phyloP scores from a whole-genome alignment of 176 grass and related monocot species.

The Musa acuminata region DNA sequence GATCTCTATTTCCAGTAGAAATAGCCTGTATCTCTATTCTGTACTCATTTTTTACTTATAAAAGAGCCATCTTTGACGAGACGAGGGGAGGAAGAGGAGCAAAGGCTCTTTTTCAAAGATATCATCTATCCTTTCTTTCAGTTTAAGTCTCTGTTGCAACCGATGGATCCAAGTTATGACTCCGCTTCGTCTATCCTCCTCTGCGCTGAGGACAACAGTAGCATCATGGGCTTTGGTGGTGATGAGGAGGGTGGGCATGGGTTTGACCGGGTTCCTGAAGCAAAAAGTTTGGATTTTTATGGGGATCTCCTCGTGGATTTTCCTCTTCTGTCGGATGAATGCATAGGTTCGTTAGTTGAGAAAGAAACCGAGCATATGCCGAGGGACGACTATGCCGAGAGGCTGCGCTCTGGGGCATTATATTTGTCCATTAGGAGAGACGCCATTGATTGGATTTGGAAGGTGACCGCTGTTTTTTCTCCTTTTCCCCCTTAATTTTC shows the following conservation, averaged over 20 bases:
- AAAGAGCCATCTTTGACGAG: conserved; percentile 12
- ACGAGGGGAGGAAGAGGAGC: background rate
- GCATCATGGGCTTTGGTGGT: conserved; percentile 54
- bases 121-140: conserved; percentile 4
- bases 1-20: too few relatives aligned
- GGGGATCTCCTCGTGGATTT: conserved; percentile 41
- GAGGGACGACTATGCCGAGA: conserved; percentile 53
- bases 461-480: conserved; percentile 37
- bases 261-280: conserved; percentile 15
- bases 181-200: conserved; percentile 75
- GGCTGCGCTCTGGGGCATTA: conserved; percentile 39
- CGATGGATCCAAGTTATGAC: conserved; percentile 60
- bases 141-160: background rate
- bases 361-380: conserved; percentile 60
- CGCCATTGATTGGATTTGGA: conserved; percentile 92
- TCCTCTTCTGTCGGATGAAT: conserved; percentile 58
- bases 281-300: conserved; percentile 20
- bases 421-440: conserved; percentile 62
- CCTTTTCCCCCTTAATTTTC: background rate
- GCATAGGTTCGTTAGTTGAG: conserved; percentile 44
- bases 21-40: too few relatives aligned
- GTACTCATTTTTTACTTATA: background rate
- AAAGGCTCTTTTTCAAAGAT: conserved; percentile 5
- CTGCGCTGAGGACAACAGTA: conserved; percentile 74
- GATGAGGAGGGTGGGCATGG: conserved; percentile 17